These are phyloP conservation scores for Penicillium tannophilum DNA, from an alignment of 495 filamentous ascomycete genomes.

Conservation along the genomic window DNA sequence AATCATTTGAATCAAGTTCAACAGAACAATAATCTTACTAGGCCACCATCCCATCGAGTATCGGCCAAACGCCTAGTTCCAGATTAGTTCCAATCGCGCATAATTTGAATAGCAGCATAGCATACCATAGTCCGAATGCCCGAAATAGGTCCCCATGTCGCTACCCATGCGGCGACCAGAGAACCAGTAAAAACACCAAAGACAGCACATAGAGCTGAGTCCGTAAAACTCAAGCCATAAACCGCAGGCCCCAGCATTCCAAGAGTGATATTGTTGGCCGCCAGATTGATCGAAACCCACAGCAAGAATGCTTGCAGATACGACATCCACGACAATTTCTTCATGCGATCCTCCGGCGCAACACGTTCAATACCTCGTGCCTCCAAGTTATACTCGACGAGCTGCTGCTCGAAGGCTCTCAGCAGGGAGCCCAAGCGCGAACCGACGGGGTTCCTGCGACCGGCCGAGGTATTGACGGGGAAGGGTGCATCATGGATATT, in stretches of 20 bases:
- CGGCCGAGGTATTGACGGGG: slow-evolving; percentile 8
- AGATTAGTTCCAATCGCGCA: slow-evolving; percentile 9
- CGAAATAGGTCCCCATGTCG: slow-evolving; percentile 70
- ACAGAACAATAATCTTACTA: slow-evolving; percentile 68
- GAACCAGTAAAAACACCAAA: slow-evolving; percentile 65
- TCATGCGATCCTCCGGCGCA: slow-evolving; percentile 58
- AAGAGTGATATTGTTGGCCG: slow-evolving; percentile 74
- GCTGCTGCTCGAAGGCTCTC: slow-evolving; percentile 41
- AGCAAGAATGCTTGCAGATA: slow-evolving; percentile 67
- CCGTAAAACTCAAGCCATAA: slow-evolving; percentile 68
- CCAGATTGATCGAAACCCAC: slow-evolving; percentile 77
- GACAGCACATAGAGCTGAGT: slow-evolving; percentile 65
- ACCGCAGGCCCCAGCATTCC: slow-evolving; percentile 72
- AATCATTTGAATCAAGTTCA: slow-evolving; percentile 72
- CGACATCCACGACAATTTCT: slow-evolving; percentile 52
- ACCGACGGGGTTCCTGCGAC: slow-evolving; percentile 24
- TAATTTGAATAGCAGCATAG: background rate
- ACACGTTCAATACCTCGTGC: slow-evolving; percentile 76
- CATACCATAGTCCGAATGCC: slow-evolving; percentile 70
- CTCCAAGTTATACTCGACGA: slow-evolving; percentile 62
- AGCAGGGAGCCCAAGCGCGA: slow-evolving; percentile 37
- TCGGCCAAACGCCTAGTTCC: slow-evolving; percentile 59
- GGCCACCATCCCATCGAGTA: slow-evolving; percentile 85
- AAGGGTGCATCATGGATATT: slow-evolving; percentile 20
- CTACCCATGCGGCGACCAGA: slow-evolving; percentile 64